Evolutionary conservation across 352 stramenopile species (phyloP).

Genomic region (Pilasporangium apinafurcum): DNA sequence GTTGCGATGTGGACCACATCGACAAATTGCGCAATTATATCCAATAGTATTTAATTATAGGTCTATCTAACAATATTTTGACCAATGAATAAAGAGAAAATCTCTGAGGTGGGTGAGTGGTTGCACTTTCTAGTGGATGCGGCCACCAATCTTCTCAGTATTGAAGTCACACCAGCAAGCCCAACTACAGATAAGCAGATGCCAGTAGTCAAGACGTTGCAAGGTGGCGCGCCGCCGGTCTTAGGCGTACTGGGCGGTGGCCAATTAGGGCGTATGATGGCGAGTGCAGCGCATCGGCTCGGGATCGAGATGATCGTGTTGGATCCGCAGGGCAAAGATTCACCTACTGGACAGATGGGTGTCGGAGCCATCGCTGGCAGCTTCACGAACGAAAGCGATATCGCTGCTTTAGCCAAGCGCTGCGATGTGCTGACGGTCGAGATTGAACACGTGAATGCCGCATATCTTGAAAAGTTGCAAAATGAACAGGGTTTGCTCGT

Average conservation of each 20-base stretch:
- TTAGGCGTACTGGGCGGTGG: constrained; percentile 94
- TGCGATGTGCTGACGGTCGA: constrained; percentile 96
- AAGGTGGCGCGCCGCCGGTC: constrained; percentile 38
- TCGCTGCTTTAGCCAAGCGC: constrained; percentile 61
- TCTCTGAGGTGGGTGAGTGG: no score
- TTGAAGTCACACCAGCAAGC: neutral
- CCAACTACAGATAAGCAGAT: constrained; percentile 15
- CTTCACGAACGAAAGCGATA: constrained; percentile 66
- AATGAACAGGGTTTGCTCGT: constrained; percentile 29
- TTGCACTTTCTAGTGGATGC: neutral
- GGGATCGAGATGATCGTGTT: constrained; percentile 92
- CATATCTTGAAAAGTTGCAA: constrained; percentile 87
- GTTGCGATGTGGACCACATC: neutral
- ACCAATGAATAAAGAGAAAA: no score
- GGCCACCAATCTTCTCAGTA: no score
- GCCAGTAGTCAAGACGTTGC: constrained; percentile 40
- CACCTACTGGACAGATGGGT: constrained; percentile 67
- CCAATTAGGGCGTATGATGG: constrained; percentile 99
- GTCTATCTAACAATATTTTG: no score
- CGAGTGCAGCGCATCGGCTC: constrained; percentile 92
- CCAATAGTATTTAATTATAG: no score
- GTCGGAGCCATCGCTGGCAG: constrained; percentile 64
- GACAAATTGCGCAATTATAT: no score
- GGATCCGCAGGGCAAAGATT: constrained; percentile 81
- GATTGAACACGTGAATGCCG: constrained; percentile 98